phyloP scores from a whole-genome alignment of 352 stramenopile species.

The Pythium guiyangense region DNA sequence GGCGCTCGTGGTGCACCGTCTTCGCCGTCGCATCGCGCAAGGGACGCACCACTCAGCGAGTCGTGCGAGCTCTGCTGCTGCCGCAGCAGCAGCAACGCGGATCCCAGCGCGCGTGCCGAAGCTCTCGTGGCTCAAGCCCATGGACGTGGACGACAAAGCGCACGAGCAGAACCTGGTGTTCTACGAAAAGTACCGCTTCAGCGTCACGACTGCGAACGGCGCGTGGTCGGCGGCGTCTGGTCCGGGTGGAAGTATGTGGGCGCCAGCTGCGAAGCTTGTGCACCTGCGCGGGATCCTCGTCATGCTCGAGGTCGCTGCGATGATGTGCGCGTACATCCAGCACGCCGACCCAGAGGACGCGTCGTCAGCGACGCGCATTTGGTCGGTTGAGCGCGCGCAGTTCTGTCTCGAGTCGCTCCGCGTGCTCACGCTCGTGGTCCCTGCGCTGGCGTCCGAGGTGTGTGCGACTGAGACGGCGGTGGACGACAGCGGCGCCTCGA shows the following conservation, averaged over 20 bases:
- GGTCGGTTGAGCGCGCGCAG: constrained; percentile 74
- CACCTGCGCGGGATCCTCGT: constrained; percentile 72
- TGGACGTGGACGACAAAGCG: constrained; percentile 83
- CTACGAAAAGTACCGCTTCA: constrained; percentile 83
- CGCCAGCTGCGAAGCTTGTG: constrained; percentile 62
- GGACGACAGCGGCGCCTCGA: constrained; percentile 36
- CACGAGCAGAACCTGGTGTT: constrained; percentile 82
- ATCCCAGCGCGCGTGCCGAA: constrained; percentile 70
- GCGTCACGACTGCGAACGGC: constrained; percentile 35
- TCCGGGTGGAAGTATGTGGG: constrained; percentile 59
- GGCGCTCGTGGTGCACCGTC: constrained; percentile 60
- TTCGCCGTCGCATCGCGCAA: constrained; percentile 59
- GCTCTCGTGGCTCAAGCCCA: constrained; percentile 64
- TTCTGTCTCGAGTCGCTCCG: constrained; percentile 78
- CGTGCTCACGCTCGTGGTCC: constrained; percentile 70
- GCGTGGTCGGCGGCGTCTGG: constrained; percentile 55
- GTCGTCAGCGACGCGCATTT: constrained; percentile 48
- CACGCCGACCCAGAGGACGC: constrained; percentile 47
- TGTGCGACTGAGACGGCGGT: constrained; percentile 64
- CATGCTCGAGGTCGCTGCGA: constrained; percentile 72
- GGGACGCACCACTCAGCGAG: constrained; percentile 49
- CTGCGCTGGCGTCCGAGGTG: constrained; percentile 61
- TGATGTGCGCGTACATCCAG: constrained; percentile 61
- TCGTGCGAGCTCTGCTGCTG: constrained; percentile 14
- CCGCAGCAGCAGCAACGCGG: constrained; percentile 40